These are phyloP conservation scores for Geranomyces michiganensis DNA, from an alignment of 192 early-diverging fungal genomes.

Conservation along the genomic window DNA sequence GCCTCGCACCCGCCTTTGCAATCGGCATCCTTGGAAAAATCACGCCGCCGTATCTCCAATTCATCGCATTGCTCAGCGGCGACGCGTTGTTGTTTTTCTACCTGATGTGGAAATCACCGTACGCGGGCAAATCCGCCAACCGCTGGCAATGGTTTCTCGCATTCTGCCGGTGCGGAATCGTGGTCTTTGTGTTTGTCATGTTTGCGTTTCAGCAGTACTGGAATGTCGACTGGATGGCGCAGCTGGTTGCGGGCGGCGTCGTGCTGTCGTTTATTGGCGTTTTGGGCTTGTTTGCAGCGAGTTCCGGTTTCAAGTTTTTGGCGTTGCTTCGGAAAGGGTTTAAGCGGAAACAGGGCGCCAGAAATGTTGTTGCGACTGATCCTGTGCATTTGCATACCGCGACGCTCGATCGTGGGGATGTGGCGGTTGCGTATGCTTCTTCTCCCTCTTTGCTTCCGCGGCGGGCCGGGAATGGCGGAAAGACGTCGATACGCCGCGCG, in stretches of 20 bases:
- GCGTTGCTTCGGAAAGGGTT: not conserved
- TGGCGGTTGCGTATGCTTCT: no score
- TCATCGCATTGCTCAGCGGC: constrained; percentile 16
- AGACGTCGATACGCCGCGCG: no score
- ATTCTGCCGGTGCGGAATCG: constrained; percentile 10
- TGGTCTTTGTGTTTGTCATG: constrained; percentile 11
- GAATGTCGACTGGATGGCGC: constrained; percentile 19
- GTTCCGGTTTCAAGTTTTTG: constrained; percentile 15
- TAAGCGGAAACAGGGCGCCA: not conserved
- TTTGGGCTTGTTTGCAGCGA: constrained; percentile 9
- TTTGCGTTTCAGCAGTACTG: constrained; percentile 10
- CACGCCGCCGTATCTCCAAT: constrained; percentile 24
- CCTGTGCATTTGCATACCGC: not conserved
- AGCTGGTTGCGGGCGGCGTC: not conserved
- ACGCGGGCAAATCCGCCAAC: constrained; percentile 17
- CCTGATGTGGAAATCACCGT: constrained; percentile 18
- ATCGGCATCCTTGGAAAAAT: constrained; percentile 27
- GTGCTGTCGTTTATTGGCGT: constrained; percentile 22
- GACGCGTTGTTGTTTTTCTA: constrained; percentile 20
- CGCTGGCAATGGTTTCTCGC: constrained; percentile 17
- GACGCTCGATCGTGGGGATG: not conserved
- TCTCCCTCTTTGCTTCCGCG: no score
- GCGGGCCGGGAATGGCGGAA: no score
- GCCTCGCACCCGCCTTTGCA: constrained; percentile 20
- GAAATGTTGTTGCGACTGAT: constrained; percentile 12